Conservation (phyloP, 495 filamentous ascomycete genomes). For the Hyphodiscus hymeniophilus region DNA sequence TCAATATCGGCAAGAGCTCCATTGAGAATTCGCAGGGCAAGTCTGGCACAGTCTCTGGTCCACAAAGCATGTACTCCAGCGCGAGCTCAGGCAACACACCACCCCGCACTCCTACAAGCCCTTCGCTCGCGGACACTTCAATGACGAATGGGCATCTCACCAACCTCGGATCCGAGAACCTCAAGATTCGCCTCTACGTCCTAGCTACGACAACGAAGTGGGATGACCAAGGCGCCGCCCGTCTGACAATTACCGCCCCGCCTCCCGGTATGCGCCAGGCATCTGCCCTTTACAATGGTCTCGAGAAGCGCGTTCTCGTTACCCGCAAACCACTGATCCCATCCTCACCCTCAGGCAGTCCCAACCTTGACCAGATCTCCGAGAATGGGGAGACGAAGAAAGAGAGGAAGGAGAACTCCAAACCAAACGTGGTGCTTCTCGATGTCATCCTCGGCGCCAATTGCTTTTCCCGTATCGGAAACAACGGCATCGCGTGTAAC, state of each 20-base stretch:
- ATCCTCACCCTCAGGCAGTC: background rate
- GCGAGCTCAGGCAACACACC: conserved; percentile 44
- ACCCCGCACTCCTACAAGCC: conserved; percentile 40
- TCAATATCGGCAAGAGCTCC: conserved; percentile 62
- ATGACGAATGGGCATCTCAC: background rate
- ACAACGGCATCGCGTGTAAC: conserved; percentile 77
- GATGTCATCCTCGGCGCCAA: conserved; percentile 78
- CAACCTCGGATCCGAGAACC: conserved; percentile 55
- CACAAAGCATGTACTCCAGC: conserved; percentile 54
- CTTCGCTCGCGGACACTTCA: conserved; percentile 5
- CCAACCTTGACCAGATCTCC: background rate
- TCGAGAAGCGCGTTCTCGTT: conserved; percentile 79
- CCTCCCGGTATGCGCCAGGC: conserved; percentile 45
- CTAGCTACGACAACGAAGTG: conserved; percentile 72
- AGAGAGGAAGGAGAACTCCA: conserved; percentile 19
- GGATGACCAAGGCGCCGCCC: conserved; percentile 82
- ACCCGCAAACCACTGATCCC: conserved; percentile 27
- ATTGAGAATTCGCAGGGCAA: conserved; percentile 36
- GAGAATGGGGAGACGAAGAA: background rate
- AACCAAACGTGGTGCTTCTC: conserved; percentile 42
- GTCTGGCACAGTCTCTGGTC: conserved; percentile 29
- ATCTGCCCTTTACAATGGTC: conserved; percentile 39
- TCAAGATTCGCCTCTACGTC: conserved; percentile 76
- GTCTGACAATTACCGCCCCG: conserved; percentile 70
- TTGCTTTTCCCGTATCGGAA: conserved; percentile 75